Percentiles rank a stretch among this genome's conserved stretches.
Conservation (phyloP, 2,329 filamentous ascomycete genomes). For the Fusarium caatingaense region DNA sequence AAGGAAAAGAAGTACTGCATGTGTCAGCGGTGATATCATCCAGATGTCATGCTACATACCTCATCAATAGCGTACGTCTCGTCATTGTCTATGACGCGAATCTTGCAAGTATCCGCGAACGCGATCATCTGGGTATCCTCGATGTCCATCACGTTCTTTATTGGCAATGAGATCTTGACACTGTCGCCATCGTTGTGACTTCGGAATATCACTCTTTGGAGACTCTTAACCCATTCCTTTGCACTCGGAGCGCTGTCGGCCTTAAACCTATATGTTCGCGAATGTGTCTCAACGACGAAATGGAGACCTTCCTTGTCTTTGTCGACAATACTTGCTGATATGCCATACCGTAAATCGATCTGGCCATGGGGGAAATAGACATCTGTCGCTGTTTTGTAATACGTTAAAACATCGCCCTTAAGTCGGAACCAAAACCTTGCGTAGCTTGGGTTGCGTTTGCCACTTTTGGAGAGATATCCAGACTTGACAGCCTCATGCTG, state of each 20-base stretch:
- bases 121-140: conserved; percentile 92
- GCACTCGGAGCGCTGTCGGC: conserved; percentile 90
- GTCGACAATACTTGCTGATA: conserved; percentile 83
- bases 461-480: conserved; percentile 88
- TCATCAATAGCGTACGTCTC: conserved; percentile 97
- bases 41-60: conserved; percentile 59
- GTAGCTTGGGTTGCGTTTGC: conserved; percentile 87
- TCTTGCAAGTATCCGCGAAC: conserved; percentile 92
- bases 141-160: conserved; percentile 89
- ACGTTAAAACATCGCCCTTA: conserved; percentile 91
- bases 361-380: conserved; percentile 92
- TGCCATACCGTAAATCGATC: conserved; percentile 91
- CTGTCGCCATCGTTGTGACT: conserved; percentile 97
- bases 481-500: conserved; percentile 83
- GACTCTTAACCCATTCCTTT: conserved; percentile 94
- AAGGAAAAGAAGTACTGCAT: conserved; percentile 95
- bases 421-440: conserved; percentile 93
- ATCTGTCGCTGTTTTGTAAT: conserved; percentile 85
- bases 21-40: conserved; percentile 1
- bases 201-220: conserved; percentile 94
- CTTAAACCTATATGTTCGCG: conserved; percentile 86
- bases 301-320: conserved; percentile 80
- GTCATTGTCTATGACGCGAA: conserved; percentile 91
- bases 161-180: conserved; percentile 92
- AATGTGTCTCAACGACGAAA: conserved; percentile 85